These are phyloP conservation scores for Arthrinium phaeospermum DNA, from an alignment of 2,329 filamentous ascomycete genomes.

Conservation along the genomic window DNA sequence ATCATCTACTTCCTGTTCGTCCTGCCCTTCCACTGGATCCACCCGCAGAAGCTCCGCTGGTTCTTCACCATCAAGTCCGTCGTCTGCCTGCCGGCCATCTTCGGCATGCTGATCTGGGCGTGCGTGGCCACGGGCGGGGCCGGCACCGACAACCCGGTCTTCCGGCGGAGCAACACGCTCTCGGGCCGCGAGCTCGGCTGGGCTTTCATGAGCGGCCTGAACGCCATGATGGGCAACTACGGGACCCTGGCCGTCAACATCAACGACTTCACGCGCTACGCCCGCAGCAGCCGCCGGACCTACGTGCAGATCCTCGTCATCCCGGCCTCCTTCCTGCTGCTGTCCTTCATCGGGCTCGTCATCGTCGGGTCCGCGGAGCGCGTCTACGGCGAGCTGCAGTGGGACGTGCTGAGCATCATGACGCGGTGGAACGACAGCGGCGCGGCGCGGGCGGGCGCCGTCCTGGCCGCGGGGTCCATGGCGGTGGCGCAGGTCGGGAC, in stretches of 20 bases:
- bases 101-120: not conserved
- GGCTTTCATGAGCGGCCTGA: conserved; percentile 36
- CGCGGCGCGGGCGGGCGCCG: not conserved
- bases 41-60: not conserved
- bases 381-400: not conserved
- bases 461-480: not conserved
- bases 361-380: conserved; percentile 24
- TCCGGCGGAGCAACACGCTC: conserved; percentile 29
- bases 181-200: conserved; percentile 29
- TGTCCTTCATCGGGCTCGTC: conserved; percentile 32
- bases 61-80: not conserved
- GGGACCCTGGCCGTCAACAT: conserved; percentile 20
- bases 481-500: not conserved
- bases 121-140: conserved; percentile 29
- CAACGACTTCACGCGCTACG: conserved; percentile 14
- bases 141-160: conserved; percentile 20
- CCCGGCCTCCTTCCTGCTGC: conserved; percentile 28
- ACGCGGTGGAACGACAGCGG: not conserved
- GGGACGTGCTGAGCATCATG: not conserved
- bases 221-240: conserved; percentile 29
- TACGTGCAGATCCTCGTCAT: conserved; percentile 31
- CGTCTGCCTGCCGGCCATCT: not conserved
- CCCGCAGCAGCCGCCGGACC: conserved; percentile 21
- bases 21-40: conserved; percentile 15
- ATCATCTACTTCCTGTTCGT: not conserved